Conservation (phyloP, 2,329 filamentous ascomycete species). For the Scedosporium apiospermum region DNA sequence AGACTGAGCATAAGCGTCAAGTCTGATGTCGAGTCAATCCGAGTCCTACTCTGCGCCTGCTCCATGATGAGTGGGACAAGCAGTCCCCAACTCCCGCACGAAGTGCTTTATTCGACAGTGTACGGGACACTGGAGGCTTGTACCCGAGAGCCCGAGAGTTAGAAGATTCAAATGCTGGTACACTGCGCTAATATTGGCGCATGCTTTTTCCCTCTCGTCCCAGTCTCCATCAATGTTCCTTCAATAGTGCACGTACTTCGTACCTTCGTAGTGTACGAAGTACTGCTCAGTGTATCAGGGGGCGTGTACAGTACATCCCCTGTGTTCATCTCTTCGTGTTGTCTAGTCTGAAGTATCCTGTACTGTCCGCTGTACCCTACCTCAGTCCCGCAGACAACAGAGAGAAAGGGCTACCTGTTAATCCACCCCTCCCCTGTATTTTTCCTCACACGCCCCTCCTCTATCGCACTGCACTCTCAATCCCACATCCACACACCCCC, state of each 20-base stretch:
- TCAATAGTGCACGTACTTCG: neutral
- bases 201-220: neutral
- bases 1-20: too few relatives aligned
- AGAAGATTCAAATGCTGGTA: neutral
- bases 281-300: neutral
- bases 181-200: constrained; percentile 1
- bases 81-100: too few relatives aligned
- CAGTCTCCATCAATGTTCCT: neutral
- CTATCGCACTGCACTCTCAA: neutral
- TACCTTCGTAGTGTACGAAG: too few relatives aligned
- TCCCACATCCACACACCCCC: neutral
- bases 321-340: constrained; percentile 1
- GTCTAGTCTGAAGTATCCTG: neutral
- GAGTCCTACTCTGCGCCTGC: too few relatives aligned
- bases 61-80: too few relatives aligned
- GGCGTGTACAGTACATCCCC: neutral
- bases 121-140: neutral
- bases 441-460: neutral
- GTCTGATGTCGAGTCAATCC: too few relatives aligned
- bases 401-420: neutral
- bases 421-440: neutral
- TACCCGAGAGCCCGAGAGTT: neutral
- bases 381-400: too few relatives aligned
- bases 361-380: neutral
- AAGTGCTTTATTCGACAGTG: neutral